Evolutionary conservation across 306 rosid genomes (phyloP).

Genomic region (Prunus campanulata): DNA sequence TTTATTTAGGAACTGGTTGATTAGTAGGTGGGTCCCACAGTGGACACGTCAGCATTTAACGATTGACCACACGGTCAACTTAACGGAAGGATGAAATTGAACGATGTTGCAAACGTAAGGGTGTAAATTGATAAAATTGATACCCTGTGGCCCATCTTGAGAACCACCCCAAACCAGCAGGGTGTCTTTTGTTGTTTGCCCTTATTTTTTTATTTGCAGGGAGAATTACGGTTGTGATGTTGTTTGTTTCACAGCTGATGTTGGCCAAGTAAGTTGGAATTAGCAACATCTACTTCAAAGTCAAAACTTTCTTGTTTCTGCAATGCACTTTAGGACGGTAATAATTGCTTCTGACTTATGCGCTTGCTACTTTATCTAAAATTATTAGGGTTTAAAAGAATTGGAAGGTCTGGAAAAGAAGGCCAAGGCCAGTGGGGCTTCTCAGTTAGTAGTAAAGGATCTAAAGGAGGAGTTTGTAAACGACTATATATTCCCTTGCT

Average conservation of each 20-base stretch:
- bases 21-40: too few species aligned
- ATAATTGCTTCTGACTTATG: conserved; percentile 6
- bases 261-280: conserved; percentile 73
- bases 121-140: too few species aligned
- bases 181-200: too few species aligned
- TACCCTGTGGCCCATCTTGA: too few species aligned
- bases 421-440: conserved; percentile 97
- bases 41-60: too few species aligned
- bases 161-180: too few species aligned
- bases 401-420: conserved; percentile 87
- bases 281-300: conserved; percentile 10
- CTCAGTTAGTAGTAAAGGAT: conserved; percentile 84
- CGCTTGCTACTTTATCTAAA: conserved; percentile 6
- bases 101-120: too few species aligned
- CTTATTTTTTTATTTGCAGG: conserved; percentile 42
- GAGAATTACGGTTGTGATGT: conserved; percentile 97
- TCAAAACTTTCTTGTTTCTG: background rate
- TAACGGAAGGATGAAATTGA: too few species aligned
- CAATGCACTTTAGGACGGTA: background rate
- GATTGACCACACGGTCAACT: too few species aligned
- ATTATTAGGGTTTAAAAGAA: conserved; percentile 68
- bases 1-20: too few species aligned
- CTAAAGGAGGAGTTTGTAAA: conserved; percentile 81
- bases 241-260: conserved; percentile 97
- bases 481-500: conserved; percentile 85